Conservation (phyloP, 306 rosid genomes). For the Pterocarpus santalinus region DNA sequence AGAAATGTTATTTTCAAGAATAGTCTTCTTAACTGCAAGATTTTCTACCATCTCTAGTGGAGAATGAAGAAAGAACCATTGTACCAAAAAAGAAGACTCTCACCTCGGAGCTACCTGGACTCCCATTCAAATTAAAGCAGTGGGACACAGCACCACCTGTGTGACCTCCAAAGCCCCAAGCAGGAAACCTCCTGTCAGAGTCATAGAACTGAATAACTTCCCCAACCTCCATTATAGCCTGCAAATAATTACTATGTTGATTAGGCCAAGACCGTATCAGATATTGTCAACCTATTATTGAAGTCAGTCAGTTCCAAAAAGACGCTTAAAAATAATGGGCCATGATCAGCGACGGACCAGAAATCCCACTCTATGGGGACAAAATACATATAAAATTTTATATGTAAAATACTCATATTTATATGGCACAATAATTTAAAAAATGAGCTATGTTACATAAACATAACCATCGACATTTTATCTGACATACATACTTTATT, state of each 20-base stretch:
- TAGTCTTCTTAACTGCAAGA: background rate
- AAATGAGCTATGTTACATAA: too few species aligned
- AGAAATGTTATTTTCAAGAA: background rate
- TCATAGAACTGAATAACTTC: conserved; percentile 92
- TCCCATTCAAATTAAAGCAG: conserved; percentile 82
- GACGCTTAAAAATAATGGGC: background rate
- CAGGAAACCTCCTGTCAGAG: conserved; percentile 76
- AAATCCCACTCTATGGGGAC: too few species aligned
- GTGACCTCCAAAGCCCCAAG: conserved; percentile 97
- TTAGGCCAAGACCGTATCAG: conserved; percentile 24
- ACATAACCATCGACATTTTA: too few species aligned
- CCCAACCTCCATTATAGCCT: conserved; percentile 89
- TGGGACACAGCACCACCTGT: conserved; percentile 64
- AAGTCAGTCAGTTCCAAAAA: background rate
- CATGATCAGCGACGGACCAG: too few species aligned
- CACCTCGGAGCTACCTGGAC: conserved; percentile 66
- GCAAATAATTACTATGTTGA: conserved; percentile 36
- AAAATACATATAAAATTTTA: too few species aligned
- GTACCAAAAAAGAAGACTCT: background rate
- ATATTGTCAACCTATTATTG: conserved; percentile 1
- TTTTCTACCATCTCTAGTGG: background rate
- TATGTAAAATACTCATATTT: too few species aligned
- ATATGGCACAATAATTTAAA: too few species aligned
- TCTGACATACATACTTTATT: too few species aligned
- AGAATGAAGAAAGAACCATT: conserved; percentile 18